phyloP scores from a whole-genome alignment of 495 filamentous ascomycete genomes.

The Aspergillus affinis region DNA sequence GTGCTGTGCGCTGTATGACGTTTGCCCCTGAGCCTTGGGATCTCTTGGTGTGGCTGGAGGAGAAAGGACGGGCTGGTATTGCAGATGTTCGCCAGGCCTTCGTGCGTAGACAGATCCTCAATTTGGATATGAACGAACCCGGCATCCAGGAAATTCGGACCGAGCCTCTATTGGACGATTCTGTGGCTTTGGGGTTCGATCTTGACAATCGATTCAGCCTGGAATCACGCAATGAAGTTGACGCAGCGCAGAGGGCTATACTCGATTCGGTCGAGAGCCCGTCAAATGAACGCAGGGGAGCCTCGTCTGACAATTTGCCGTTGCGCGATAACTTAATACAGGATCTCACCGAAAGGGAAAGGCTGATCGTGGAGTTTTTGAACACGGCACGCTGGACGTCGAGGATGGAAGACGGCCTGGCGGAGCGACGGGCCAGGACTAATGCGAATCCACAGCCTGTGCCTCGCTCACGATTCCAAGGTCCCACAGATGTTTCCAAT shows the following conservation, averaged over 20 bases:
- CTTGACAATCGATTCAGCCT: constrained; percentile 19
- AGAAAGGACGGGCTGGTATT: constrained; percentile 78
- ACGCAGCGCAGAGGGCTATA: constrained; percentile 31
- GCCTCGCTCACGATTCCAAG: constrained; percentile 35
- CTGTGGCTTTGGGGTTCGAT: constrained; percentile 22
- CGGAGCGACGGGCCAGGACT: constrained; percentile 33
- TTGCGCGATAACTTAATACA: constrained; percentile 41
- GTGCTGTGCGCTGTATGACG: constrained; percentile 85
- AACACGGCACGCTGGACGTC: constrained; percentile 45
- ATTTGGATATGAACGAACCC: constrained; percentile 58
- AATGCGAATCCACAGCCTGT: constrained; percentile 28
- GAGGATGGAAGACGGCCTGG: constrained; percentile 34
- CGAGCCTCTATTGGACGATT: constrained; percentile 37
- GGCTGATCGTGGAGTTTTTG: constrained; percentile 58
- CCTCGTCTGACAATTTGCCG: constrained; percentile 27
- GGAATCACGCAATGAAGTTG: constrained; percentile 32
- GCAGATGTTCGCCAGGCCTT: constrained; percentile 81
- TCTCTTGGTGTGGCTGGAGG: constrained; percentile 90
- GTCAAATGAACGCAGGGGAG: constrained; percentile 18
- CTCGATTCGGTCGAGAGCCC: constrained; percentile 30
- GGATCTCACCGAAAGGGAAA: constrained; percentile 56
- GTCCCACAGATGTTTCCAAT: constrained; percentile 40
- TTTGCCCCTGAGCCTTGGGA: constrained; percentile 91
- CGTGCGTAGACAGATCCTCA: constrained; percentile 69
- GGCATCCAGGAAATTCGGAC: constrained; percentile 53